These are phyloP conservation scores for Scleromitrula shiraiana DNA, from an alignment of 2,329 filamentous ascomycete species.

Conservation along the genomic window DNA sequence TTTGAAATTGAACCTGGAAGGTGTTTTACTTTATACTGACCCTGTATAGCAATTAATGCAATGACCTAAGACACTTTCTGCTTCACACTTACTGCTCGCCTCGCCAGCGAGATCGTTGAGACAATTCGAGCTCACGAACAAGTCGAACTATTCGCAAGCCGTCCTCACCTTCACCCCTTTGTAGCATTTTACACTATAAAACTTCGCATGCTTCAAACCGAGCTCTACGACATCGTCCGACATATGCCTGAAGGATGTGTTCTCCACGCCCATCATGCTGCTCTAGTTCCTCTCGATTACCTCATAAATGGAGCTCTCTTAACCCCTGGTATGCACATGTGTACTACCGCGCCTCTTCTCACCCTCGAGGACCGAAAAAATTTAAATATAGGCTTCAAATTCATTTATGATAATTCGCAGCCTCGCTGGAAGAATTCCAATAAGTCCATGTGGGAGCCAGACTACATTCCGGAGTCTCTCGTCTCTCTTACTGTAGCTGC, in stretches of 20 bases:
- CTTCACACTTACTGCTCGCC: no score
- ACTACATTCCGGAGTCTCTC: not conserved
- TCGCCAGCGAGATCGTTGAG: not conserved
- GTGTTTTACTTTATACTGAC: no score
- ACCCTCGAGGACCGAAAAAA: constrained; percentile 29
- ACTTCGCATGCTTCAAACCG: constrained; percentile 69
- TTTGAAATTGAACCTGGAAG: no score
- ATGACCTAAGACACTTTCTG: no score
- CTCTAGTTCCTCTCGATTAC: constrained; percentile 79
- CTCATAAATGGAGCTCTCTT: constrained; percentile 62
- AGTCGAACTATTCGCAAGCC: not conserved
- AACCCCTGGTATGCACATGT: constrained; percentile 66
- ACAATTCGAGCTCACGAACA: not conserved
- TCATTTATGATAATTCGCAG: not conserved
- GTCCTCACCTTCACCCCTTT: constrained; percentile 57
- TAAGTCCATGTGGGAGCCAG: constrained; percentile 41
- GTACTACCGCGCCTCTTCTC: constrained; percentile 45
- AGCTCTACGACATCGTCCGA: constrained; percentile 73
- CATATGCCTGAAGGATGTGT: constrained; percentile 81
- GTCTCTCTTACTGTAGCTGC: constrained; percentile 49
- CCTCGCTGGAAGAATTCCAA: not conserved
- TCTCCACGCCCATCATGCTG: constrained; percentile 80
- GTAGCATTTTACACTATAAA: constrained; percentile 88
- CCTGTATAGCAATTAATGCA: no score
- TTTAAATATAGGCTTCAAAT: not conserved